Evolutionary conservation across 148 eudicot species (phyloP).

Genomic region (Mesembryanthemum crystallinum): DNA sequence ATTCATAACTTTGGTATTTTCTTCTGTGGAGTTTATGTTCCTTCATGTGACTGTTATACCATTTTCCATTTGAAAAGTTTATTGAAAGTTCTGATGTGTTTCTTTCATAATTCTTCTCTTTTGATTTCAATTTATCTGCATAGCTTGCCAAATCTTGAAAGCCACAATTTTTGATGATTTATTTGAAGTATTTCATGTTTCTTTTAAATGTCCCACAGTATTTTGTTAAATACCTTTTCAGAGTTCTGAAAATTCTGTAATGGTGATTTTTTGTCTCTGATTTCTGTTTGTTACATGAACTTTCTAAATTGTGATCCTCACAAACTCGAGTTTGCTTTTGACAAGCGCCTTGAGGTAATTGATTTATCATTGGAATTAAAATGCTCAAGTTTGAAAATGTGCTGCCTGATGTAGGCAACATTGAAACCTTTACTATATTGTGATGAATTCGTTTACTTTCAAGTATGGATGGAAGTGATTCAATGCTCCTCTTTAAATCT

Average conservation of each 20-base stretch:
- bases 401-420: not conserved
- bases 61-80: too few relatives aligned
- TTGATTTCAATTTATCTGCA: not conserved
- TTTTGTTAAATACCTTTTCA: not conserved
- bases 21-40: not conserved
- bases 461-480: not conserved
- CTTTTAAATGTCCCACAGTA: not conserved
- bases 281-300: not conserved
- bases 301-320: not conserved
- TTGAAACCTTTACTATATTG: not conserved
- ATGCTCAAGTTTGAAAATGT: too few relatives aligned
- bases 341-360: not conserved
- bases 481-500: not conserved
- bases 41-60: not conserved
- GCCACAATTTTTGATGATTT: too few relatives aligned
- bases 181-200: not conserved
- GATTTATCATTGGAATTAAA: too few relatives aligned
- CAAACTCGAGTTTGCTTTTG: slow-evolving; percentile 6
- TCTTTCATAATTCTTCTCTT: too few relatives aligned
- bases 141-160: not conserved
- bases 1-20: not conserved
- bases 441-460: not conserved
- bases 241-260: not conserved
- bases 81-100: too few relatives aligned
- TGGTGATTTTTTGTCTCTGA: not conserved